These are phyloP conservation scores for Casuarina equisetifolia DNA, from an alignment of 306 rosid genomes.

Conservation along the genomic window DNA sequence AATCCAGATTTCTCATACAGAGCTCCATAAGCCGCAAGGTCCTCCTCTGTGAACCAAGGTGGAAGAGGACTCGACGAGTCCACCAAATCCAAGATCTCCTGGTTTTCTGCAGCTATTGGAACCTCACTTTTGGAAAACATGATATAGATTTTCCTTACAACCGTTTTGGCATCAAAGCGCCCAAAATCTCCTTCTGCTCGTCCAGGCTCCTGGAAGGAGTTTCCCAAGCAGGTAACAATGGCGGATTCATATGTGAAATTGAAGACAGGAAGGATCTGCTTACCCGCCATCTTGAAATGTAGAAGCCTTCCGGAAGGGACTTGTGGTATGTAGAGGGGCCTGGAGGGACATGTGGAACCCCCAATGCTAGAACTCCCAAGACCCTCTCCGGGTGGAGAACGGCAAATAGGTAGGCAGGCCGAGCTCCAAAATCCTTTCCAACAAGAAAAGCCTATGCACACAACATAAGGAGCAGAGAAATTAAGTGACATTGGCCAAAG, in stretches of 20 bases:
- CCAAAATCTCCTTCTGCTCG: slow-evolving; percentile 86
- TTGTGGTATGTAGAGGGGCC: slow-evolving; percentile 23
- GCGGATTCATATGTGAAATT: background rate
- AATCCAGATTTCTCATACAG: slow-evolving; percentile 80
- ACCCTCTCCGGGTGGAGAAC: slow-evolving; percentile 66
- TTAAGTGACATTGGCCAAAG: no score
- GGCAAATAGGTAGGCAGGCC: slow-evolving; percentile 52
- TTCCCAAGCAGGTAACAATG: background rate
- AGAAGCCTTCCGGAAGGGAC: slow-evolving; percentile 70
- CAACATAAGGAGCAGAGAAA: background rate
- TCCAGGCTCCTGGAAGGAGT: slow-evolving; percentile 56
- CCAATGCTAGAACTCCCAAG: slow-evolving; percentile 69
- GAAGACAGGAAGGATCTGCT: background rate
- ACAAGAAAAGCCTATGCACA: slow-evolving; percentile 52
- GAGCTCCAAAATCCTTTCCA: slow-evolving; percentile 76
- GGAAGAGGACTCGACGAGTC: slow-evolving; percentile 72
- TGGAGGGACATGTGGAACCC: slow-evolving; percentile 58
- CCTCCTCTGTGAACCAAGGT: slow-evolving; percentile 75
- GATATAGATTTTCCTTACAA: slow-evolving; percentile 60
- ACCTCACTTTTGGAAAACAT: slow-evolving; percentile 74
- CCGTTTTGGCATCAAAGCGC: slow-evolving; percentile 71
- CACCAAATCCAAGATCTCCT: slow-evolving; percentile 88
- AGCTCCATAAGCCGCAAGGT: slow-evolving; percentile 59
- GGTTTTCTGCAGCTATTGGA: slow-evolving; percentile 67
- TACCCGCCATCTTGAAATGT: slow-evolving; percentile 74